Percentiles rank a stretch among this genome's conserved stretches.
Evolutionary conservation across 768 basidiomycete genomes (phyloP).

Genomic region (Phaeolepiota aurea): DNA sequence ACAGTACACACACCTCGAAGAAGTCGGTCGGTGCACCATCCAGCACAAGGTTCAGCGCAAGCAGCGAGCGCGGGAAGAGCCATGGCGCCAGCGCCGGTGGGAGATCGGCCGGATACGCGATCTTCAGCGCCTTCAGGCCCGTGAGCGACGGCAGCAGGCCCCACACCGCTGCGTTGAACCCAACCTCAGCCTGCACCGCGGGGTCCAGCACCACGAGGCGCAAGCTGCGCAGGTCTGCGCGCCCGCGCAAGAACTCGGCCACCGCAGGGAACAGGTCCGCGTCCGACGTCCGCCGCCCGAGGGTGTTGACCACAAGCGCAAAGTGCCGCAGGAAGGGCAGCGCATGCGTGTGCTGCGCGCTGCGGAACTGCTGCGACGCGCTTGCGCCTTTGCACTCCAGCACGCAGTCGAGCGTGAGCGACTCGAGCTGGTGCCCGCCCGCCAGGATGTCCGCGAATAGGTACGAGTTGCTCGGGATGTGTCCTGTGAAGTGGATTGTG

Average conservation of each 20-base stretch:
- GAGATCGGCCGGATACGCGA: constrained; percentile 58
- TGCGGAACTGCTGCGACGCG: constrained; percentile 41
- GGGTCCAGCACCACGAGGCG: constrained; percentile 40
- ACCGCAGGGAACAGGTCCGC: constrained; percentile 63
- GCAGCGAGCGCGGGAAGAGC: constrained; percentile 52
- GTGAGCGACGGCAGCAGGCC: constrained; percentile 56
- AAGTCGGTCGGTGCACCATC: constrained; percentile 20
- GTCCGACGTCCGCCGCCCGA: constrained; percentile 38
- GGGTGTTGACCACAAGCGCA: constrained; percentile 37
- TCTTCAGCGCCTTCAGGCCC: constrained; percentile 43
- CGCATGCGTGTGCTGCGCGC: constrained; percentile 16
- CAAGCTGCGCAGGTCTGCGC: constrained; percentile 43
- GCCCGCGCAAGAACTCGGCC: constrained; percentile 54
- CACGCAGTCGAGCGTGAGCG: constrained; percentile 38
- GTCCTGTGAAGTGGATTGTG: constrained; percentile 51
- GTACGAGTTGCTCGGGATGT: constrained; percentile 39
- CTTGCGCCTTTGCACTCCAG: constrained; percentile 35
- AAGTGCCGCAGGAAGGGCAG: constrained; percentile 65
- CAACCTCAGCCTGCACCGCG: constrained; percentile 37
- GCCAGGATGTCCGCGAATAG: constrained; percentile 52
- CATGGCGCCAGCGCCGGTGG: constrained; percentile 57
- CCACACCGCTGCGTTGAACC: constrained; percentile 66
- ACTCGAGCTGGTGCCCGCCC: constrained; percentile 58
- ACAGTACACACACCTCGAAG: not conserved
- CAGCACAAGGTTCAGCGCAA: constrained; percentile 37